Percentiles rank a stretch among this genome's conserved stretches.
Conservation (phyloP, 495 filamentous ascomycete species). For the Podospora anserina region DNA sequence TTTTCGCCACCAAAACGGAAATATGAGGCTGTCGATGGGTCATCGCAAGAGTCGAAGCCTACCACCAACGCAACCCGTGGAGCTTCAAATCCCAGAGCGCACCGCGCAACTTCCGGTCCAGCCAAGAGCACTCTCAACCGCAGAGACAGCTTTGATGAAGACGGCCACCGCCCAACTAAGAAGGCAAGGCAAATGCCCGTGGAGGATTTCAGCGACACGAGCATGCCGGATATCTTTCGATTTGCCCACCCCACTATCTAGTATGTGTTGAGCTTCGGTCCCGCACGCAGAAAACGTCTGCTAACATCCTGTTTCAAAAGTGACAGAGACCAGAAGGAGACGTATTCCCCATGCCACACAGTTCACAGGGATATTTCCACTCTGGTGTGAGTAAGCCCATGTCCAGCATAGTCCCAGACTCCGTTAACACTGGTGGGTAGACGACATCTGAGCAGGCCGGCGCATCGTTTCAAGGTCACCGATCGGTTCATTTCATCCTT, state of each 20-base stretch:
- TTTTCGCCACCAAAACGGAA: slow-evolving; percentile 10
- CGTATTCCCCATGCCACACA: slow-evolving; percentile 35
- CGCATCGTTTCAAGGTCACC: slow-evolving; percentile 32
- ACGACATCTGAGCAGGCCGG: slow-evolving; percentile 32
- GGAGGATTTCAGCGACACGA: slow-evolving; percentile 31
- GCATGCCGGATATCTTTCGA: slow-evolving; percentile 36
- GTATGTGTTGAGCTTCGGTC: slow-evolving; percentile 18
- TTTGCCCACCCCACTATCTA: slow-evolving; percentile 33
- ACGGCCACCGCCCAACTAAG: slow-evolving; percentile 20
- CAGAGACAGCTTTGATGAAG: slow-evolving; percentile 14
- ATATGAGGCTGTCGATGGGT: slow-evolving; percentile 6
- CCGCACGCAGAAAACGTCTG: not conserved
- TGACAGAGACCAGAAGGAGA: slow-evolving; percentile 30
- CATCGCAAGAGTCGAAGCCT: not conserved
- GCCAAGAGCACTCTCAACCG: not conserved
- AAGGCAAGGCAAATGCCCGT: slow-evolving; percentile 18
- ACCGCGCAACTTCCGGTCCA: not conserved
- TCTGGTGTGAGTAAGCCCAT: slow-evolving; percentile 29
- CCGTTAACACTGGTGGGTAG: slow-evolving; percentile 11
- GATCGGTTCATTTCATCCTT: slow-evolving; percentile 32
- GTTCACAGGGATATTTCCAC: slow-evolving; percentile 37
- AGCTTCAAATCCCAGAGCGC: not conserved
- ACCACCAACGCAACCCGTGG: not conserved
- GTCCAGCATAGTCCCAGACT: not conserved
- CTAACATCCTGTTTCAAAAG: slow-evolving; percentile 26